Conservation (phyloP, 768 basidiomycete species). For the Hygrophoropsis aurantiaca region DNA sequence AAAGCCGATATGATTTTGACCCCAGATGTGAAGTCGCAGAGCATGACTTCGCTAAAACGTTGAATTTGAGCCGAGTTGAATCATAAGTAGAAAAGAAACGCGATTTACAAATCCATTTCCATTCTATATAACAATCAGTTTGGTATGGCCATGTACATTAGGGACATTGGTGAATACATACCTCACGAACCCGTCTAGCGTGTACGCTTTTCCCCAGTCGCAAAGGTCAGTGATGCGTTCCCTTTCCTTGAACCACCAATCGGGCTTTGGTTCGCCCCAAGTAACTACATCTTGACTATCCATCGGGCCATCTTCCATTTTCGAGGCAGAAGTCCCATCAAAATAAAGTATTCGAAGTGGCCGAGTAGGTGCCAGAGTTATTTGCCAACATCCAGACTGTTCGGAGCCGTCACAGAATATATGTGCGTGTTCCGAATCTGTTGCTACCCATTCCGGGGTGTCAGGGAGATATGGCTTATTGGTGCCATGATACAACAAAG, state of each 20-base stretch:
- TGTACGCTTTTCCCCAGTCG: constrained; percentile 29
- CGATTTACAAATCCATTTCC: constrained; percentile 31
- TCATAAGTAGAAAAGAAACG: not conserved
- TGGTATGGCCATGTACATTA: not conserved
- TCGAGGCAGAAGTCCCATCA: constrained; percentile 28
- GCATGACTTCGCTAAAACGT: constrained; percentile 32
- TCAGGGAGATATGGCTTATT: constrained; percentile 10
- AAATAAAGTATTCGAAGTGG: constrained; percentile 34
- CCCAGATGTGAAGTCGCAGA: constrained; percentile 32
- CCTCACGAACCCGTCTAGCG: constrained; percentile 36
- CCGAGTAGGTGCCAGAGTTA: constrained; percentile 15
- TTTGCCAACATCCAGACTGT: constrained; percentile 16
- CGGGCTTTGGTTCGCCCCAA: constrained; percentile 26
- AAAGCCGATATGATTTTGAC: constrained; percentile 20
- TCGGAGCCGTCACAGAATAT: constrained; percentile 31
- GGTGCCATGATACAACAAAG: constrained; percentile 14
- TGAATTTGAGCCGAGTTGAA: not conserved
- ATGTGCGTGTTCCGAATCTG: constrained; percentile 21
- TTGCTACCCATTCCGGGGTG: constrained; percentile 11
- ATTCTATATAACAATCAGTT: constrained; percentile 16
- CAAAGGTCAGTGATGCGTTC: constrained; percentile 29
- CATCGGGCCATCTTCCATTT: constrained; percentile 28
- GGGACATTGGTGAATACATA: not conserved
- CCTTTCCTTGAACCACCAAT: constrained; percentile 17
- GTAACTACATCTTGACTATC: constrained; percentile 36